These are phyloP conservation scores for Epithemia pelagica DNA, from an alignment of 108 stramenopile genomes.

Conservation along the genomic window DNA sequence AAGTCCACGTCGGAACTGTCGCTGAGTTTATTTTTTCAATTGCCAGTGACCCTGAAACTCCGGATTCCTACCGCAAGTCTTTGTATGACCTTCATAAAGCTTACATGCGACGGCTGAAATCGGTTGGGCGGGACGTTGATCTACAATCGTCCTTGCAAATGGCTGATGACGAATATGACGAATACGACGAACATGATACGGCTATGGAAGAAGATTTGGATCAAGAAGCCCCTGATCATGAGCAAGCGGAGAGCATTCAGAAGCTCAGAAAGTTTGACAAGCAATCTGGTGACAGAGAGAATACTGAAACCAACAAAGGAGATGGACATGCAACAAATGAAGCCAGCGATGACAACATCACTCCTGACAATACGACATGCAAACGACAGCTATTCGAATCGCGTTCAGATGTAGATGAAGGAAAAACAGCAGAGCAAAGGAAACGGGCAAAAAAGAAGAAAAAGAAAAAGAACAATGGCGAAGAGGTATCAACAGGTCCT, in stretches of 20 bases:
- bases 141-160: conserved; percentile 21
- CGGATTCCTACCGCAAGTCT: conserved; percentile 55
- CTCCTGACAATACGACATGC: neutral
- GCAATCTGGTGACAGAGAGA: neutral
- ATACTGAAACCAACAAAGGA: conserved; percentile 4
- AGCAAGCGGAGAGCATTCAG: neutral
- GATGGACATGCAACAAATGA: neutral
- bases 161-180: conserved; percentile 7
- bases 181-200: conserved; percentile 3
- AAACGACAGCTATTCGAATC: neutral
- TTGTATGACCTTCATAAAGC: conserved; percentile 82
- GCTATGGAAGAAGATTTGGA: conserved; percentile 2
- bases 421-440: conserved; percentile 6
- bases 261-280: neutral
- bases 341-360: neutral
- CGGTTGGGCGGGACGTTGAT: conserved; percentile 65
- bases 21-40: conserved; percentile 77
- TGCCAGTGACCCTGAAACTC: conserved; percentile 67
- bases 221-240: too few relatives aligned
- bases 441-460: conserved; percentile 13
- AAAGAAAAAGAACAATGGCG: conserved; percentile 6
- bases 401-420: neutral
- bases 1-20: conserved; percentile 82
- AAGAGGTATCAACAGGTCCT: conserved; percentile 5
- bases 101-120: conserved; percentile 65